phyloP scores from a whole-genome alignment of 768 basidiomycete genomes.

The Mycena sanguinolenta region DNA sequence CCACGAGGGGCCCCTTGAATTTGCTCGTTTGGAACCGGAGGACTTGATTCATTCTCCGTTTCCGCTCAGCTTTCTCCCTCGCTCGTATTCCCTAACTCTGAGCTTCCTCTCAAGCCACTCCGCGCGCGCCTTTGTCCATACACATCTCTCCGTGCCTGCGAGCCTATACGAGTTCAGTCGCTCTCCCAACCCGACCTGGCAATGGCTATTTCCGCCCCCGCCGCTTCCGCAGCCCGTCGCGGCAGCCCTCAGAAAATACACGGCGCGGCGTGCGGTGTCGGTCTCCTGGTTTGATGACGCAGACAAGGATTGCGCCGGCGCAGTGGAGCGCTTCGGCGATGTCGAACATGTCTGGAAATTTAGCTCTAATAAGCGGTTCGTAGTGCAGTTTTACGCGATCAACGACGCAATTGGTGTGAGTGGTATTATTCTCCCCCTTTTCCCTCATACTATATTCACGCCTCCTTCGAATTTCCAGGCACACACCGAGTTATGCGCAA shows the following conservation, averaged over 20 bases:
- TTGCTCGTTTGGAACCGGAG: neutral
- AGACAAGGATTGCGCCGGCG: neutral
- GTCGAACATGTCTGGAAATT: neutral
- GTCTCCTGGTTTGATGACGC: neutral
- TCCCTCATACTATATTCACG: neutral
- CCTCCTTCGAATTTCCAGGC: slow-evolving; percentile 1
- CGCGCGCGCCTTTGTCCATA: slow-evolving; percentile 8
- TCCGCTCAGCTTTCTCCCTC: neutral
- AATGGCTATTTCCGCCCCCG: slow-evolving; percentile 6
- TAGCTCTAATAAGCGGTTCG: neutral
- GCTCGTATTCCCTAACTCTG: neutral
- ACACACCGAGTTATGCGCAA: neutral
- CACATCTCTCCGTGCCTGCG: neutral
- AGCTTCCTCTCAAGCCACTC: slow-evolving; percentile 8
- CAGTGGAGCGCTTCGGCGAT: neutral
- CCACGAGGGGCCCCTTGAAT: slow-evolving; percentile 17
- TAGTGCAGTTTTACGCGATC: slow-evolving; percentile 18
- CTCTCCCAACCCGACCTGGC: neutral
- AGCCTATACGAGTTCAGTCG: slow-evolving; percentile 1
- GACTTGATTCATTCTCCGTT: neutral
- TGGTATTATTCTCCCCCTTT: neutral
- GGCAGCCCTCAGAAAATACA: neutral
- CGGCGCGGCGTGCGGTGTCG: slow-evolving; percentile 4
- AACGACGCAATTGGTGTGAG: slow-evolving; percentile 17
- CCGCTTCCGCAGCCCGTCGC: neutral